Evolutionary conservation across 805 yeast species (phyloP).

Genomic region (Soucietia sequanensis): DNA sequence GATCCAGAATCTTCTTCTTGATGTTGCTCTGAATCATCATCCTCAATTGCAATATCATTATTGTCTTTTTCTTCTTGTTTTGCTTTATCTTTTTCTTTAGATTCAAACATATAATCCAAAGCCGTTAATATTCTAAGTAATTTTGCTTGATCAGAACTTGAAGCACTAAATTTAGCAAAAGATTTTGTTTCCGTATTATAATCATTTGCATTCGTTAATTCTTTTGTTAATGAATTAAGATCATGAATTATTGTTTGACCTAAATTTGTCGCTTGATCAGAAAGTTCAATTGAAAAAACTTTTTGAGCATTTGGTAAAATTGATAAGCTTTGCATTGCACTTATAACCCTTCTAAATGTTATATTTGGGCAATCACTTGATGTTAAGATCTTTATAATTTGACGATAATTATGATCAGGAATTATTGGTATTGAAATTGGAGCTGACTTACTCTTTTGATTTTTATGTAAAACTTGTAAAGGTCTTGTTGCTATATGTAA

Average conservation of each 20-base stretch:
- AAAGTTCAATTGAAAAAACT: conserved; percentile 65
- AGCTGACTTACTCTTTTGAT: conserved; percentile 23
- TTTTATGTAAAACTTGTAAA: conserved; percentile 51
- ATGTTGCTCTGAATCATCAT: conserved; percentile 4
- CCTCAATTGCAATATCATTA: conserved; percentile 4
- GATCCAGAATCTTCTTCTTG: conserved; percentile 1
- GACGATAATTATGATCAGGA: conserved; percentile 59
- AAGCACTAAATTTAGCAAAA: conserved; percentile 67
- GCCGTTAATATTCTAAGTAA: conserved; percentile 85
- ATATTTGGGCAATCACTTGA: conserved; percentile 83
- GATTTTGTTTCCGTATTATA: conserved; percentile 51
- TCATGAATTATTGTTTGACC: conserved; percentile 57
- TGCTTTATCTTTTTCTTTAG: conserved; percentile 25
- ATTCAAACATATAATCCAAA: conserved; percentile 73
- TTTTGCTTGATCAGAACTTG: conserved; percentile 86
- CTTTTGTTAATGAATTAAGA: conserved; percentile 47
- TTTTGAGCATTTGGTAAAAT: conserved; percentile 58
- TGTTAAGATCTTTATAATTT: conserved; percentile 64
- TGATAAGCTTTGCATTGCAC: conserved; percentile 76
- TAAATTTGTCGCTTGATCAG: conserved; percentile 59
- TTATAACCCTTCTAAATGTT: conserved; percentile 79
- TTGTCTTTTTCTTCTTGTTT: conserved; percentile 16
- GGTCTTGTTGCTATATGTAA: conserved; percentile 79
- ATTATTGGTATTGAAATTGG: conserved; percentile 56
- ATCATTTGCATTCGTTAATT: conserved; percentile 35